Percentiles rank a stretch among this genome's conserved stretches.
These are phyloP conservation scores for Coccinonectria pachysandricola DNA, from an alignment of 2,329 filamentous ascomycete genomes.

Conservation along the genomic window DNA sequence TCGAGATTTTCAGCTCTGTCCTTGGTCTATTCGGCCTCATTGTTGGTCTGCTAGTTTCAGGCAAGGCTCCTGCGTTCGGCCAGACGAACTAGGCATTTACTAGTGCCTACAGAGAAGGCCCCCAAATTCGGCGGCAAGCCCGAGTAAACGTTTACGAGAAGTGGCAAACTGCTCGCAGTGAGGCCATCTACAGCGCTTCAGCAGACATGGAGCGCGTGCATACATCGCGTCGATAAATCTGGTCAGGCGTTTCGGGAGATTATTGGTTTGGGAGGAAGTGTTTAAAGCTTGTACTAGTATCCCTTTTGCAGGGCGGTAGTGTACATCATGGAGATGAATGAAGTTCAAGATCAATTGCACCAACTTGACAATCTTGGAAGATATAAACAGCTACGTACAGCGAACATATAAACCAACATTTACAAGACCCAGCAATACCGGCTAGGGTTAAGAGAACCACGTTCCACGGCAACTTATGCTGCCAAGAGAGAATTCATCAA, in stretches of 20 bases:
- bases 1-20: slow-evolving; percentile 98
- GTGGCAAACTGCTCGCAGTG: too few relatives aligned
- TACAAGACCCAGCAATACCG: not conserved
- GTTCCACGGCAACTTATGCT: slow-evolving; percentile 2
- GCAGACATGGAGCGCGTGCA: slow-evolving; percentile 17
- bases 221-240: slow-evolving; percentile 29
- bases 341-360: too few relatives aligned
- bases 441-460: not conserved
- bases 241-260: slow-evolving; percentile 32
- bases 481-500: slow-evolving; percentile 52
- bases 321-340: slow-evolving; percentile 24
- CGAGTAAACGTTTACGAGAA: too few relatives aligned
- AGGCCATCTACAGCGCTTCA: too few relatives aligned
- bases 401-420: too few relatives aligned
- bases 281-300: slow-evolving; percentile 27
- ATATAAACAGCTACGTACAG: too few relatives aligned
- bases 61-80: slow-evolving; percentile 70
- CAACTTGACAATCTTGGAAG: too few relatives aligned
- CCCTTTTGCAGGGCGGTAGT: slow-evolving; percentile 16
- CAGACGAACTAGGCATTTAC: slow-evolving; percentile 16
- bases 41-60: slow-evolving; percentile 77
- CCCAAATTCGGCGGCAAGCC: too few relatives aligned
- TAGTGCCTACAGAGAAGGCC: too few relatives aligned
- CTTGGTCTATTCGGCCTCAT: slow-evolving; percentile 94
- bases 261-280: slow-evolving; percentile 21